Conservation (phyloP, 2,329 filamentous ascomycete genomes). For the Sordariomycetes sp. region DNA sequence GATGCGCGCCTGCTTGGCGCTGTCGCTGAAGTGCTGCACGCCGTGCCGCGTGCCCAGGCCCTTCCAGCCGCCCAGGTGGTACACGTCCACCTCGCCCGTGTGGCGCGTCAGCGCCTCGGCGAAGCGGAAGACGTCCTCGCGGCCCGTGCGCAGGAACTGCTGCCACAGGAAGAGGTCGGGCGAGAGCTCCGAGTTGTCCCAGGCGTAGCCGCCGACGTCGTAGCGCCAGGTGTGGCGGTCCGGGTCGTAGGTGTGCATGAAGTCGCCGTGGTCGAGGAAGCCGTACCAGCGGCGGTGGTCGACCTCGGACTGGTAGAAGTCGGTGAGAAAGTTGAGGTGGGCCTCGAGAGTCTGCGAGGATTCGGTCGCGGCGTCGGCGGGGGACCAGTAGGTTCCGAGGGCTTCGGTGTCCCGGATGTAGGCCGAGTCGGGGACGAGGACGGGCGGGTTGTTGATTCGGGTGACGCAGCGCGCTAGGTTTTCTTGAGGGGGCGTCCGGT, state of each 20-base stretch:
- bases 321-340: slow-evolving; percentile 43
- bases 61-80: slow-evolving; percentile 46
- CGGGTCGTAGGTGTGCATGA: slow-evolving; percentile 51
- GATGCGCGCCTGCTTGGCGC: slow-evolving; percentile 51
- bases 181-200: slow-evolving; percentile 55
- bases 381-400: slow-evolving; percentile 43
- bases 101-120: slow-evolving; percentile 49
- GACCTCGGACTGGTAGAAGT: slow-evolving; percentile 44
- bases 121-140: slow-evolving; percentile 45
- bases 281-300: slow-evolving; percentile 52
- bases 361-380: slow-evolving; percentile 18
- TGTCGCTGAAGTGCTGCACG: slow-evolving; percentile 51
- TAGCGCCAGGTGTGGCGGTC: slow-evolving; percentile 52
- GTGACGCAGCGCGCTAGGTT: slow-evolving; percentile 29
- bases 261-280: slow-evolving; percentile 51
- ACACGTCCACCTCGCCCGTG: slow-evolving; percentile 50
- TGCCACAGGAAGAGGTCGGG: slow-evolving; percentile 54
- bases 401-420: slow-evolving; percentile 41
- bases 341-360: slow-evolving; percentile 31
- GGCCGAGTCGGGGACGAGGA: slow-evolving; percentile 33
- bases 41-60: slow-evolving; percentile 53
- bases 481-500: slow-evolving; percentile 37
- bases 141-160: slow-evolving; percentile 48
- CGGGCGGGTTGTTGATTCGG: slow-evolving; percentile 39
- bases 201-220: slow-evolving; percentile 52